Base-by-base conservation (phyloP, 2,329 filamentous ascomycete species). In the Neofusicoccum kwambonambiense region DNA sequence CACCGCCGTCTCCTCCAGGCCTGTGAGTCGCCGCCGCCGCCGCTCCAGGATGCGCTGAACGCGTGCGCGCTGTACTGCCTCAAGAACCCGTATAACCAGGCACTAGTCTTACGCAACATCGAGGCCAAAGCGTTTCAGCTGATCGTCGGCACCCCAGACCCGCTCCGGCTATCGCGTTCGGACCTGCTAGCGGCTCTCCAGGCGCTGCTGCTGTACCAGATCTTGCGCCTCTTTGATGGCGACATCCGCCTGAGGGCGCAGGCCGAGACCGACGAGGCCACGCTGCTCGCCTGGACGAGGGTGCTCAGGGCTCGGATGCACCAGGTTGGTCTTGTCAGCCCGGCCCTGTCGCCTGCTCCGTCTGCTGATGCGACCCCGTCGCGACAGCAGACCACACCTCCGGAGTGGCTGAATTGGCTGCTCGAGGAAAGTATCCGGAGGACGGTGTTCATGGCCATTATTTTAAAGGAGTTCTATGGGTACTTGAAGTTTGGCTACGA, bases 371-470 rank as follows among this genome's bases (percentile, higher is more conserved):
- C 44, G 27, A 19, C 19, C 1, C 9, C 44, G n/a, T 13, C 22
- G 2, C 67, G 68, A 12, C 66, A 67, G 8, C 13, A 8, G 4
- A 19, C n/a, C 7, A 11, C 35, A 12, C 42, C 50, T 13, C n/a
- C n/a, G n/a, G 58, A 68, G 1, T 66, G 69, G 57, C 67, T 65
- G 2, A 68, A 67, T 9, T 75, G 74, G 73, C 56, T 77, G 2
- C 64, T 75, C 3, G 71, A 68, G 0, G 75, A 76, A 64, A 74
- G 71, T 45, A 70, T 73, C 15, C 70, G 74, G 1, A 71, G 73
- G 7, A 76, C 73, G 0, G 74, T 75, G 6, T 70, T 76, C 5
- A 70, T 72, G 4, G 66, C 70, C 1, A 70, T 72, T 35, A 67
- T 77, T 54, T 49, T 77, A 3, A 67, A 69, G 22, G 74, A 71